These are phyloP conservation scores for Fusarium solani-melongenae DNA, from an alignment of 2,329 filamentous ascomycete species.

Conservation along the genomic window DNA sequence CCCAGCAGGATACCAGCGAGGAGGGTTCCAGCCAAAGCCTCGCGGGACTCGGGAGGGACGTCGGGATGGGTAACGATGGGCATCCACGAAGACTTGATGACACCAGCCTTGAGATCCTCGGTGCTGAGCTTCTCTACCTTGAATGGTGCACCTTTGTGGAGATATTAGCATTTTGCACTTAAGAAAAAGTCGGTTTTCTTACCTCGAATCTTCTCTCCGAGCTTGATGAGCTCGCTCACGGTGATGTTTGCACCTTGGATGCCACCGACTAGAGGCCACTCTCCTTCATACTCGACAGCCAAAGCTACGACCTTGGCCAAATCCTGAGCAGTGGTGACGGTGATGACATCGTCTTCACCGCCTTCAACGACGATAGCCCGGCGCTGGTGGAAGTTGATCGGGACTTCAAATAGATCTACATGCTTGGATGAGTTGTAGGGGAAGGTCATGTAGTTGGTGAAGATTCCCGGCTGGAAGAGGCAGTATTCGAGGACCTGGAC, in stretches of 20 bases:
- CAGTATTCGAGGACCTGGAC: conserved; percentile 64
- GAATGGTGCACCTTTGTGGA: conserved; percentile 32
- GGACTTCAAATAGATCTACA: conserved; percentile 52
- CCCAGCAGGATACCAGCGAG: conserved; percentile 16
- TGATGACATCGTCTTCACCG: conserved; percentile 54
- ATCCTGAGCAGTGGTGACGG: conserved; percentile 57
- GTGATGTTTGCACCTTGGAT: conserved; percentile 53
- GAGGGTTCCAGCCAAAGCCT: conserved; percentile 6
- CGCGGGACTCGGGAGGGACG: conserved; percentile 28
- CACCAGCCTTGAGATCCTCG: conserved; percentile 33
- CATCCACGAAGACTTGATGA: conserved; percentile 42
- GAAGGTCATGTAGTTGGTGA: conserved; percentile 65
- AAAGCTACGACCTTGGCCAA: conserved; percentile 52
- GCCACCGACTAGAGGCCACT: conserved; percentile 56
- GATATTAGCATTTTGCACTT: background rate
- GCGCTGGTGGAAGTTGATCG: conserved; percentile 53
- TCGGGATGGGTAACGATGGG: conserved; percentile 25
- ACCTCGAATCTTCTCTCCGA: conserved; percentile 53
- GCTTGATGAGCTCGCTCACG: conserved; percentile 49
- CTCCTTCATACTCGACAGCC: conserved; percentile 56
- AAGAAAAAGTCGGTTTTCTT: background rate
- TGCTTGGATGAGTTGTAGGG: conserved; percentile 60
- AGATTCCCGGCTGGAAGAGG: conserved; percentile 66
- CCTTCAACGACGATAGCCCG: conserved; percentile 57
- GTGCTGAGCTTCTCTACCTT: conserved; percentile 24